These are phyloP conservation scores for Silybum marianum DNA, from an alignment of 129 eudicot genomes.

Conservation along the genomic window DNA sequence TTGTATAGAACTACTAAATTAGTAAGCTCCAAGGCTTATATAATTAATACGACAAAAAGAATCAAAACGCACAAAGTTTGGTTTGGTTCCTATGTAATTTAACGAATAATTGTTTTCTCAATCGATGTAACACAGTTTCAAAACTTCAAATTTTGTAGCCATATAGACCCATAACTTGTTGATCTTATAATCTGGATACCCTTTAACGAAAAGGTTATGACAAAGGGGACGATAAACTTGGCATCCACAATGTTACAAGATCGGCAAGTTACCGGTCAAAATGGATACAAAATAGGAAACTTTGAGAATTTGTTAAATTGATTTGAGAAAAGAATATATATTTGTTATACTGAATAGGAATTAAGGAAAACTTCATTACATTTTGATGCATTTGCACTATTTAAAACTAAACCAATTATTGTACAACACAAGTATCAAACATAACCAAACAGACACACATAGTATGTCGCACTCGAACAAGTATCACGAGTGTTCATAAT, in stretches of 20 bases:
- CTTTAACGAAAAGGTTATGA: background rate
- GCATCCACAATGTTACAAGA: background rate
- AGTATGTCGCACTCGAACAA: background rate
- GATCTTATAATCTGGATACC: background rate
- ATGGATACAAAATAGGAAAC: background rate
- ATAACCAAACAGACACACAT: background rate
- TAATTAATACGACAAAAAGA: too few relatives aligned
- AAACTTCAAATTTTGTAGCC: background rate
- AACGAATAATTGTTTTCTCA: background rate
- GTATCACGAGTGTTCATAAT: background rate
- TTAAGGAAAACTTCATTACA: background rate
- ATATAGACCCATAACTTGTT: background rate
- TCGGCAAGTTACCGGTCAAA: background rate
- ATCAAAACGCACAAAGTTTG: background rate
- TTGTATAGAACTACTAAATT: background rate
- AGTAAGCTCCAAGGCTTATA: background rate
- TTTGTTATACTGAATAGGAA: background rate
- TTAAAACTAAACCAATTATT: too few relatives aligned
- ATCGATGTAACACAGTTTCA: background rate
- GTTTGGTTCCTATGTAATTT: background rate
- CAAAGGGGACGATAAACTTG: background rate
- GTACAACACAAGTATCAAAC: background rate
- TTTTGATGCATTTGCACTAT: background rate
- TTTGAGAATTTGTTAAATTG: background rate
- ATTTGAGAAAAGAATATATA: background rate